phyloP scores from a whole-genome alignment of 257 asterid genomes.

The Striga asiatica region DNA sequence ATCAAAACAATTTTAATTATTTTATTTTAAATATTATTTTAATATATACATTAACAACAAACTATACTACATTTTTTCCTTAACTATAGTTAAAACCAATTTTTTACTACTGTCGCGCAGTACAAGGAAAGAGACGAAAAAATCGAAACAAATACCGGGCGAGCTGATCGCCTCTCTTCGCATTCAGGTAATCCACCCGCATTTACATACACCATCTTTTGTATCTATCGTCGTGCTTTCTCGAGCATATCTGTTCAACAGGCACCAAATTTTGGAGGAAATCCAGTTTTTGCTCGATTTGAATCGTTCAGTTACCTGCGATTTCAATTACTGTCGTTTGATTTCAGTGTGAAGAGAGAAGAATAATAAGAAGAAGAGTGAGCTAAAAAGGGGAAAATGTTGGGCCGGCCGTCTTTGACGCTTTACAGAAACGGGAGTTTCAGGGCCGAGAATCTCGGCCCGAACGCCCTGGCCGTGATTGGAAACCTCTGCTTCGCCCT shows the following conservation, averaged over 20 bases:
- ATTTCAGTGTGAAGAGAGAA: slow-evolving; percentile 7
- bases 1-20: no score
- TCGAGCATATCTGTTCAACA: slow-evolving; percentile 29
- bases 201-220: slow-evolving; percentile 15
- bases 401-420: slow-evolving; percentile 35
- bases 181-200: slow-evolving; percentile 9
- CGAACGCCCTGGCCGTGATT: slow-evolving; percentile 62
- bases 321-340: slow-evolving; percentile 6
- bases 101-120: no score
- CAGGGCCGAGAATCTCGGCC: slow-evolving; percentile 77
- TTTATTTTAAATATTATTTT: no score
- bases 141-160: slow-evolving; percentile 20
- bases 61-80: no score
- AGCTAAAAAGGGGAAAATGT: slow-evolving; percentile 25
- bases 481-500: slow-evolving; percentile 70
- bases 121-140: no score
- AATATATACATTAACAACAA: no score
- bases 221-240: slow-evolving; percentile 15
- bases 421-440: slow-evolving; percentile 45
- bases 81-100: no score
- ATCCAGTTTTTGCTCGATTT: slow-evolving; percentile 8
- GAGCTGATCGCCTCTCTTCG: slow-evolving; percentile 12
- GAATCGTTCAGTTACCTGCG: neutral
- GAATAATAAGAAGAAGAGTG: neutral
- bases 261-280: no score